Evolutionary conservation across 2,329 filamentous ascomycete species (phyloP).

Genomic region (Arthrobotrys musiformis): DNA sequence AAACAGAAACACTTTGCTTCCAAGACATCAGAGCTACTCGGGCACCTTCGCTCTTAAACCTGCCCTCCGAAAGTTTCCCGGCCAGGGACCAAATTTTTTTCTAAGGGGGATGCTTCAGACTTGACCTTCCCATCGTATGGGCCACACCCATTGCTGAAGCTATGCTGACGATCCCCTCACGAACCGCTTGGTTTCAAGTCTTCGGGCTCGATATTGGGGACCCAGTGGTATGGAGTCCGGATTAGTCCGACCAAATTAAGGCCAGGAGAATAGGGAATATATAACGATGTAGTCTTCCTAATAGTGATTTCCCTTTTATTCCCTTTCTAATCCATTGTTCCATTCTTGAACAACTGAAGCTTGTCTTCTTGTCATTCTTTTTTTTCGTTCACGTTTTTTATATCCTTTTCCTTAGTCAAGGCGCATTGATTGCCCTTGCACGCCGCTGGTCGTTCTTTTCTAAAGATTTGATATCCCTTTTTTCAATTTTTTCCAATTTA

Average conservation of each 20-base stretch:
- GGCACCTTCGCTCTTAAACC: conserved; percentile 41
- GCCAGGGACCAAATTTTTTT: conserved; percentile 5
- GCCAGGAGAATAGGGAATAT: conserved; percentile 12
- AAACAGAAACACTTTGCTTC: conserved; percentile 42
- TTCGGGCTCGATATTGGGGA: conserved; percentile 14
- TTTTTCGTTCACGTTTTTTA: conserved; percentile 32
- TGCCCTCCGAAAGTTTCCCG: conserved; percentile 17
- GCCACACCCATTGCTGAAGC: conserved; percentile 12
- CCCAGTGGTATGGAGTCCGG: conserved; percentile 4
- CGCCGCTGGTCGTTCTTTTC: conserved; percentile 55
- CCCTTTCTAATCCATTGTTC: conserved; percentile 23
- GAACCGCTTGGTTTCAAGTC: conserved; percentile 54
- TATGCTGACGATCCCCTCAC: conserved; percentile 32
- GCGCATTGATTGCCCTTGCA: conserved; percentile 60
- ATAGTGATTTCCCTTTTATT: conserved; percentile 24
- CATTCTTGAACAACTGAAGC: conserved; percentile 30
- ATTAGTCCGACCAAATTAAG: conserved; percentile 11
- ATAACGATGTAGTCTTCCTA: conserved; percentile 23
- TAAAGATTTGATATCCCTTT: conserved; percentile 51
- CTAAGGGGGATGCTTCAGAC: conserved; percentile 34
- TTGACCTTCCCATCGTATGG: conserved; percentile 15
- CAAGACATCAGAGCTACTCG: conserved; percentile 1
- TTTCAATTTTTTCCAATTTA: conserved; percentile 43
- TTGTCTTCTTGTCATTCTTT: conserved; percentile 52
- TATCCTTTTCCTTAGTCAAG: conserved; percentile 56